A percentile compares a stretch with the other conserved stretches of the same genome.
phyloP scores from a whole-genome alignment of 2,329 filamentous ascomycete species.

The Fusarium abutilonis region DNA sequence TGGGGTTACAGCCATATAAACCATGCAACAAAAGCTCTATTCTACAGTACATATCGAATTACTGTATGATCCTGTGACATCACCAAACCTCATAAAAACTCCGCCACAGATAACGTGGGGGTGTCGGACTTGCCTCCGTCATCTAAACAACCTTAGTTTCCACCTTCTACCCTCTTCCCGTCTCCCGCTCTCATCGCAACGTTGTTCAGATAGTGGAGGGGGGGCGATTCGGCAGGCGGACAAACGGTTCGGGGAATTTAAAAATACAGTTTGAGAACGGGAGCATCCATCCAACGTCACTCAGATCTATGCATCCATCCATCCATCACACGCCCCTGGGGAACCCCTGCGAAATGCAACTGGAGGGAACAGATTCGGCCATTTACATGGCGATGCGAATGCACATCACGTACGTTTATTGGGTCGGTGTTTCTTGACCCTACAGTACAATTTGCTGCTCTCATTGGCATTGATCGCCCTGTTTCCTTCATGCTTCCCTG shows the following conservation, averaged over 20 bases:
- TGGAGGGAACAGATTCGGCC: slow-evolving; percentile 15
- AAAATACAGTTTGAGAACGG: slow-evolving; percentile 3
- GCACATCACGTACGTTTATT: slow-evolving; percentile 7
- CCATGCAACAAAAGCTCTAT: neutral
- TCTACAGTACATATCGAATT: neutral
- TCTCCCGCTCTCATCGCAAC: slow-evolving; percentile 2
- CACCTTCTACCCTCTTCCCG: neutral
- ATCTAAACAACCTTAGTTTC: neutral
- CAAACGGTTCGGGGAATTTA: slow-evolving; percentile 9
- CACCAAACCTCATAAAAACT: neutral
- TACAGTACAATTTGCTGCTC: neutral
- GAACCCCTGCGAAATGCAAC: slow-evolving; percentile 27
- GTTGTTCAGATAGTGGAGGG: slow-evolving; percentile 6
- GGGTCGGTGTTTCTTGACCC: slow-evolving; percentile 7
- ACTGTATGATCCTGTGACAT: neutral
- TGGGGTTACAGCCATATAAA: neutral
- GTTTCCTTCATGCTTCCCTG: slow-evolving; percentile 5
- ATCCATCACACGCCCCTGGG: slow-evolving; percentile 21
- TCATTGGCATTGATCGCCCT: slow-evolving; percentile 14
- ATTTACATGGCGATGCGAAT: slow-evolving; percentile 1
- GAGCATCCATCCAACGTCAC: too few relatives aligned
- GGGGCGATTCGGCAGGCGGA: slow-evolving; percentile 4
- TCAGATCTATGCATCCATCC: too few relatives aligned
- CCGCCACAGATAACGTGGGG: slow-evolving; percentile 6
- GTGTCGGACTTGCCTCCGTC: slow-evolving; percentile 10